phyloP scores from a whole-genome alignment of 352 stramenopile species.

The Phytophthora macrochlamydospora region DNA sequence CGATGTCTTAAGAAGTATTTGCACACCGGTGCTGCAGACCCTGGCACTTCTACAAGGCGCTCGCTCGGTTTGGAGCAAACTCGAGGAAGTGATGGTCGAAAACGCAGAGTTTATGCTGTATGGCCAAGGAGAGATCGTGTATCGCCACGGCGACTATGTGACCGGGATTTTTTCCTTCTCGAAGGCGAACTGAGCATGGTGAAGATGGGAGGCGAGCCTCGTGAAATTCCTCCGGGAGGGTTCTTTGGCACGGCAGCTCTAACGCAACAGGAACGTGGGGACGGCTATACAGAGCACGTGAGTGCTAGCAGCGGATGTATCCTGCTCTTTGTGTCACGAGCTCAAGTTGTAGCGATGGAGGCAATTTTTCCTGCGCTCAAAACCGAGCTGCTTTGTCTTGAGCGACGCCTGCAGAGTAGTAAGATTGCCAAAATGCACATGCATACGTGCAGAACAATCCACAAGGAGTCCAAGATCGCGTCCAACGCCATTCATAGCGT shows the following conservation, averaged over 20 bases:
- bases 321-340: conserved; percentile 54
- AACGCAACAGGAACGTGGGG: conserved; percentile 49
- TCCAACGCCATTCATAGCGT: conserved; percentile 19
- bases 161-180: conserved; percentile 64
- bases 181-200: conserved; percentile 63
- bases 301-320: conserved; percentile 64
- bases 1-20: conserved; percentile 55
- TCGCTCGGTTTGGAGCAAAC: conserved; percentile 30
- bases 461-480: conserved; percentile 1
- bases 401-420: conserved; percentile 49
- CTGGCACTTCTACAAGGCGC: conserved; percentile 45
- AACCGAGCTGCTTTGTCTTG: conserved; percentile 61
- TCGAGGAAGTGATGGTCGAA: conserved; percentile 56
- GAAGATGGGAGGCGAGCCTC: conserved; percentile 30
- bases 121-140: conserved; percentile 69
- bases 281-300: conserved; percentile 63
- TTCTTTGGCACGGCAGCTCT: conserved; percentile 60
- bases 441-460: conserved; percentile 20
- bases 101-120: conserved; percentile 60
- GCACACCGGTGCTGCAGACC: conserved; percentile 47
- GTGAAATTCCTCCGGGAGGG: conserved; percentile 44
- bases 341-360: conserved; percentile 61
- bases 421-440: conserved; percentile 47
- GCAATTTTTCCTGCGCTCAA: conserved; percentile 61
- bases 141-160: conserved; percentile 61